Conservation (phyloP, 306 rosid species). For the Vigna radiata region DNA sequence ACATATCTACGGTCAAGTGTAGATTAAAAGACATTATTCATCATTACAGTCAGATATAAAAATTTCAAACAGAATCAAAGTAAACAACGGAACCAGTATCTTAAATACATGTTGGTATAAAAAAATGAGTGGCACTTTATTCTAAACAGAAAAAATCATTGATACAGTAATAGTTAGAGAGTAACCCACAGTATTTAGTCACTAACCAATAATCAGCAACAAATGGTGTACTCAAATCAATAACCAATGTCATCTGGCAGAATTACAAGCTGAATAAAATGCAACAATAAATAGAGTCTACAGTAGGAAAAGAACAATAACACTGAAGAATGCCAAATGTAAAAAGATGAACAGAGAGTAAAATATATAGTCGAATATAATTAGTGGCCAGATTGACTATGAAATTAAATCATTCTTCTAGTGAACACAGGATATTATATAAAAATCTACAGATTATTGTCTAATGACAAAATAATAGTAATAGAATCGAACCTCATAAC, state of each 20-base stretch:
- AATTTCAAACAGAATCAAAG: conserved; percentile 5
- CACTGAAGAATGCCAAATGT: conserved; percentile 8
- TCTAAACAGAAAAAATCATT: conserved; percentile 5
- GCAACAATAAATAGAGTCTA: not conserved
- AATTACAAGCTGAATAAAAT: conserved; percentile 5
- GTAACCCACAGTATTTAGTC: conserved; percentile 14
- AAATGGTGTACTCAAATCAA: not conserved
- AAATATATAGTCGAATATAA: not conserved
- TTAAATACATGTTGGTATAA: conserved; percentile 12
- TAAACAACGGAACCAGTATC: not conserved
- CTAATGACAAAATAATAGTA: conserved; percentile 20
- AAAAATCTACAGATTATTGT: conserved; percentile 29
- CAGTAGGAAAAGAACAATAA: not conserved
- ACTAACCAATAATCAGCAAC: conserved; percentile 7
- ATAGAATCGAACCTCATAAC: conserved; percentile 73
- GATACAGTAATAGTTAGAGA: not conserved
- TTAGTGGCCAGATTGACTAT: not conserved
- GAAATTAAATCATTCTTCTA: conserved; percentile 4
- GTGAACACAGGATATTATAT: conserved; percentile 1
- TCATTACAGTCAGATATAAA: not conserved
- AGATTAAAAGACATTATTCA: conserved; percentile 23
- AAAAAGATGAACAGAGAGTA: conserved; percentile 19
- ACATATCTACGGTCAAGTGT: conserved; percentile 69
- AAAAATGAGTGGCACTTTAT: conserved; percentile 1
- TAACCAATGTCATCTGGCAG: conserved; percentile 1